These are phyloP conservation scores for Pugionium cornutum DNA, from an alignment of 345 rosid genomes.

Conservation along the genomic window DNA sequence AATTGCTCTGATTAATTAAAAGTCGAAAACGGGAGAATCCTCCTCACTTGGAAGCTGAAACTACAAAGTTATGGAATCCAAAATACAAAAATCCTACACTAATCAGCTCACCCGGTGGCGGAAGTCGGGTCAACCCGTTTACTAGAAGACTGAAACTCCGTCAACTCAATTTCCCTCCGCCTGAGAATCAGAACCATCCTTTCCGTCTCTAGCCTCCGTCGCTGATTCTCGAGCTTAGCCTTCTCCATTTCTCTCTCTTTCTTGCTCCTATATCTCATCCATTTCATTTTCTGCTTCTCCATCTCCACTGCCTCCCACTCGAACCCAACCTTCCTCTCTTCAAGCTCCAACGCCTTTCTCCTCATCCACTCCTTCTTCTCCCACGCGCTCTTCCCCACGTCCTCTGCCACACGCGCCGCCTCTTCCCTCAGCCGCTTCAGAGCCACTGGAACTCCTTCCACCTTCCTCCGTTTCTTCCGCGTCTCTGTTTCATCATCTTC, in stretches of 20 bases:
- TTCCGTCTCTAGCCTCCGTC: constrained; percentile 67
- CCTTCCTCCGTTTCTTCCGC: constrained; percentile 45
- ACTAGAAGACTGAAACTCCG: constrained; percentile 50
- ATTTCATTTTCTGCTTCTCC: constrained; percentile 89
- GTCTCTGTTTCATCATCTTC: constrained; percentile 48
- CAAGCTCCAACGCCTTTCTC: constrained; percentile 58
- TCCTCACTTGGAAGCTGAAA: not conserved
- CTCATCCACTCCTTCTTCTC: constrained; percentile 94
- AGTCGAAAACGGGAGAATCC: not conserved
- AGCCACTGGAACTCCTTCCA: constrained; percentile 28
- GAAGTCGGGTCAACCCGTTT: constrained; percentile 70
- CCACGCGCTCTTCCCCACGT: constrained; percentile 56
- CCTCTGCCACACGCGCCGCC: constrained; percentile 50
- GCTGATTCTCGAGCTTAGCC: constrained; percentile 69
- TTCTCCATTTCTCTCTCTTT: constrained; percentile 98
- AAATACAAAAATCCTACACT: not conserved
- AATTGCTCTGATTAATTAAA: not conserved
- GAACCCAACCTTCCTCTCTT: constrained; percentile 69
- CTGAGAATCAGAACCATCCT: constrained; percentile 65
- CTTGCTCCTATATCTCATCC: constrained; percentile 83
- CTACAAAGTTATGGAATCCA: not conserved
- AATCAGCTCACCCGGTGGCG: constrained; percentile 41
- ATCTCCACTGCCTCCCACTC: constrained; percentile 65
- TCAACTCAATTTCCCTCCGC: constrained; percentile 70
- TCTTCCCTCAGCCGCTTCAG: constrained; percentile 58